A percentile compares a stretch with the other conserved stretches of the same genome.
Conservation (phyloP, 352 stramenopile genomes). For the Phytophthora boehmeriae region DNA sequence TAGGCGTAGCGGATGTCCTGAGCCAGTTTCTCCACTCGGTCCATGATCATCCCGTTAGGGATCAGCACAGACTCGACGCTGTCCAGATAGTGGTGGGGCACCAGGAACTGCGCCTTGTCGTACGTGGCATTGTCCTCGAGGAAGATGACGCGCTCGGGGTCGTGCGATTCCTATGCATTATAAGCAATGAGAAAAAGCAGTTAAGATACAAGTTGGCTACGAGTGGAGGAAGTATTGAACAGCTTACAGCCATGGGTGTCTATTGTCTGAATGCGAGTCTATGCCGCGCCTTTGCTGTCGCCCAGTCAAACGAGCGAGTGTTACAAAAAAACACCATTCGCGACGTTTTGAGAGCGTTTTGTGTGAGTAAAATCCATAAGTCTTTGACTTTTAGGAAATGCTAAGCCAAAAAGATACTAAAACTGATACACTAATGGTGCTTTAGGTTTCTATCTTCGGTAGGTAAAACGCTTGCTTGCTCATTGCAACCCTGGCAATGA, state of each 20-base stretch:
- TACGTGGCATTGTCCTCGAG: constrained; percentile 62
- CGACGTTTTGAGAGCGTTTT: too few relatives aligned
- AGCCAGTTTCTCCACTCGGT: constrained; percentile 93
- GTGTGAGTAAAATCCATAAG: too few relatives aligned
- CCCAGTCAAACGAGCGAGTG: too few relatives aligned
- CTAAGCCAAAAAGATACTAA: too few relatives aligned
- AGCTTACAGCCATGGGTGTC: constrained; percentile 10
- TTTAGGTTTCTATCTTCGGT: too few relatives aligned
- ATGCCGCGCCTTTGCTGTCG: too few relatives aligned
- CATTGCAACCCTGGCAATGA: too few relatives aligned
- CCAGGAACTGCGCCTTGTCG: constrained; percentile 80
- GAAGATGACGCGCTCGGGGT: constrained; percentile 54
- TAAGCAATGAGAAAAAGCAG: not conserved
- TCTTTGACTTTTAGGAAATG: too few relatives aligned
- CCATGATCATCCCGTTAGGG: constrained; percentile 87
- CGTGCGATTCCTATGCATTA: constrained; percentile 9
- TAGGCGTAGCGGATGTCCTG: constrained; percentile 92
- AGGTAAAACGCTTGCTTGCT: too few relatives aligned
- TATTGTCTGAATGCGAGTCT: not conserved
- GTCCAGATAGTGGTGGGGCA: constrained; percentile 83
- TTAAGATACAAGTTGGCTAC: not conserved
- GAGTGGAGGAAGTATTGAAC: not conserved
- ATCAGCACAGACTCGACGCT: constrained; percentile 90
- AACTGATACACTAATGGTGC: too few relatives aligned
- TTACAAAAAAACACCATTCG: too few relatives aligned